Evolutionary conservation across 192 early-diverging fungal genomes (phyloP).

Genomic region (Gonapodya sp.): DNA sequence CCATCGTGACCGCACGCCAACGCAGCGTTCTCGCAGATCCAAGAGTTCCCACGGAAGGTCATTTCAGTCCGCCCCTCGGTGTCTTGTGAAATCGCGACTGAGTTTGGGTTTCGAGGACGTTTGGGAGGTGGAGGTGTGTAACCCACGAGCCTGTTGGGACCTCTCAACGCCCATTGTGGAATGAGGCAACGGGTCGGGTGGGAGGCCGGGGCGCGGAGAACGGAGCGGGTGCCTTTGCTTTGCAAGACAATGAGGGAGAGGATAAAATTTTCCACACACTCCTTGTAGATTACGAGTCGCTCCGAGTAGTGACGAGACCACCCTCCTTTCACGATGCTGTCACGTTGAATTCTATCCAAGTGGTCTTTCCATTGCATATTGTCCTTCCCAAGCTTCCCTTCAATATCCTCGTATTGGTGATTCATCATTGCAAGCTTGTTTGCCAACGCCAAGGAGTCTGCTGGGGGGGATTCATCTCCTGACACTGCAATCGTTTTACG

Average conservation of each 20-base stretch:
- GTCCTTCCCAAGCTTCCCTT: not conserved
- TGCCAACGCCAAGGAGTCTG: not conserved
- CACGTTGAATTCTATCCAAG: not conserved
- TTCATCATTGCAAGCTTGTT: not conserved
- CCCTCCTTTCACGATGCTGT: not conserved
- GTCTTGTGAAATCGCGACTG: not conserved
- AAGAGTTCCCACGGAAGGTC: not conserved
- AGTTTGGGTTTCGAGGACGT: not conserved
- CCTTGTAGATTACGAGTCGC: not conserved
- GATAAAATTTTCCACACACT: not conserved
- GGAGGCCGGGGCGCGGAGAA: not conserved
- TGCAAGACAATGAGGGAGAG: not conserved
- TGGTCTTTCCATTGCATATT: not conserved
- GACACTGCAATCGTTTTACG: not conserved
- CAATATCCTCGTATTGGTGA: not conserved
- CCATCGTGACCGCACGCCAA: not conserved
- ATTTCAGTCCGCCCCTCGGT: not conserved
- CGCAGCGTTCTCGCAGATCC: not conserved
- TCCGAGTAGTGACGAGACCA: not conserved
- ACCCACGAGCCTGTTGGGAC: not conserved
- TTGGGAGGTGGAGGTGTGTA: not conserved
- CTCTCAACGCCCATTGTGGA: not conserved
- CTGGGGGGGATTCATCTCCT: not conserved
- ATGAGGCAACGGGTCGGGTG: not conserved
- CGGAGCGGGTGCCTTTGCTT: not conserved